A percentile compares a stretch with the other conserved stretches of the same genome.
Evolutionary conservation across 805 yeast species (phyloP).

Genomic region (Wickerhamiella azymoides): DNA sequence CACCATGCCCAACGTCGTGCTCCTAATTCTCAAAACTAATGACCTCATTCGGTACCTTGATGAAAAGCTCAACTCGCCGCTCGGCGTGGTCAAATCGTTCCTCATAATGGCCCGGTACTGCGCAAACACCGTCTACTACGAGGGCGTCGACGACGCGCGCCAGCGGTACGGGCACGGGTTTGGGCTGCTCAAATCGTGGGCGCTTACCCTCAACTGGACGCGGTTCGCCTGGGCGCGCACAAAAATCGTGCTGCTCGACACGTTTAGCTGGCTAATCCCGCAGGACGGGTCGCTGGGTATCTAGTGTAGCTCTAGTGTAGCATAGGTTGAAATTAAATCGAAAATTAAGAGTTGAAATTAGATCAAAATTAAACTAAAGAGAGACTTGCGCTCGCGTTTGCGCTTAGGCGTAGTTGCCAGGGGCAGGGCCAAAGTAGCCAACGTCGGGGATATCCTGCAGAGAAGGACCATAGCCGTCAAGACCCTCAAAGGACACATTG

Average conservation of each 20-base stretch:
- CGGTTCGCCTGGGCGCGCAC: not conserved
- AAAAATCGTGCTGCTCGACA: not conserved
- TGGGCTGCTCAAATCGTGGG: slow-evolving; percentile 1
- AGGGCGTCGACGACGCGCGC: slow-evolving; percentile 34
- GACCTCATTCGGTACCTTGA: slow-evolving; percentile 84
- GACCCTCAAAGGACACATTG: slow-evolving; percentile 16
- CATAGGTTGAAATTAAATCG: slow-evolving; percentile 18
- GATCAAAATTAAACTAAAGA: no score
- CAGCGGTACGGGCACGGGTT: slow-evolving; percentile 10
- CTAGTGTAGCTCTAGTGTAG: not conserved
- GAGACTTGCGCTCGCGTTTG: no score
- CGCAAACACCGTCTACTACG: slow-evolving; percentile 64
- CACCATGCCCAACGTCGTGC: slow-evolving; percentile 69
- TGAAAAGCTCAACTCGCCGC: slow-evolving; percentile 63
- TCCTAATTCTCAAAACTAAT: slow-evolving; percentile 81
- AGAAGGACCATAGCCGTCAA: slow-evolving; percentile 14
- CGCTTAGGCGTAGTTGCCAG: slow-evolving; percentile 1
- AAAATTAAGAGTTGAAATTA: not conserved
- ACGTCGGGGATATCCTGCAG: not conserved
- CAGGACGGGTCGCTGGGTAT: not conserved
- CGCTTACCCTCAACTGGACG: not conserved
- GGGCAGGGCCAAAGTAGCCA: slow-evolving; percentile 4
- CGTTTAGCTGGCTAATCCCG: slow-evolving; percentile 3
- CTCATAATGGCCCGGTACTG: slow-evolving; percentile 83
- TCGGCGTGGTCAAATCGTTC: slow-evolving; percentile 80